A percentile compares a stretch with the other conserved stretches of the same genome.
phyloP scores from a whole-genome alignment of 331 rosid genomes.

The Pyracantha coccinea region DNA sequence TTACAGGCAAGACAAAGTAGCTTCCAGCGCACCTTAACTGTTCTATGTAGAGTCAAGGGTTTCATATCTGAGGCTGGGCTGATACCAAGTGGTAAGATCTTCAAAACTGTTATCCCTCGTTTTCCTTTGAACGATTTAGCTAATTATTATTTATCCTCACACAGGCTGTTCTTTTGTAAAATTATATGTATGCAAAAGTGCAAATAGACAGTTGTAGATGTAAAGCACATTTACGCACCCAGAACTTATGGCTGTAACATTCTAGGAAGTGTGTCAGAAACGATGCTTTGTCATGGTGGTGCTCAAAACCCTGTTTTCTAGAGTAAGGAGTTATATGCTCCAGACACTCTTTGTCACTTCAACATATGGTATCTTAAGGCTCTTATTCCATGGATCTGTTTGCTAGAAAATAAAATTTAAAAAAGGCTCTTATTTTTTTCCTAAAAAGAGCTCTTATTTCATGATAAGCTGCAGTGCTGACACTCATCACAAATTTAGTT shows the following conservation, averaged over 20 bases:
- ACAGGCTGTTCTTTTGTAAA: background rate
- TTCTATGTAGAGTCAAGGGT: slow-evolving; percentile 55
- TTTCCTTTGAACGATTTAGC: background rate
- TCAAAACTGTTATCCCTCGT: background rate
- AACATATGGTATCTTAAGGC: background rate
- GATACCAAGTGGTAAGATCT: slow-evolving; percentile 48
- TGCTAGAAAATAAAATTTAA: background rate
- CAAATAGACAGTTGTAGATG: background rate
- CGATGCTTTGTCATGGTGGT: background rate
- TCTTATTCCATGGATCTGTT: background rate
- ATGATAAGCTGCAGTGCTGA: background rate
- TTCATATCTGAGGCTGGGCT: slow-evolving; percentile 36
- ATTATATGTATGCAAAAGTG: background rate
- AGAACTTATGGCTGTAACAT: background rate
- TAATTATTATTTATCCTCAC: background rate
- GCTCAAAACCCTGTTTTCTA: background rate
- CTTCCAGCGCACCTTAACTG: slow-evolving; percentile 62
- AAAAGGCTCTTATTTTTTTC: background rate
- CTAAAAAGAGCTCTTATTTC: background rate
- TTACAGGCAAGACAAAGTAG: slow-evolving; percentile 71
- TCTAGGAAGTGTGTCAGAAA: background rate
- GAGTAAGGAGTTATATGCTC: background rate
- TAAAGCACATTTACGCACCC: background rate
- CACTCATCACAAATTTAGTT: background rate
- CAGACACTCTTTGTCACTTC: background rate